These are phyloP conservation scores for Cucumis hystrix DNA, from an alignment of 306 rosid species.

Conservation along the genomic window DNA sequence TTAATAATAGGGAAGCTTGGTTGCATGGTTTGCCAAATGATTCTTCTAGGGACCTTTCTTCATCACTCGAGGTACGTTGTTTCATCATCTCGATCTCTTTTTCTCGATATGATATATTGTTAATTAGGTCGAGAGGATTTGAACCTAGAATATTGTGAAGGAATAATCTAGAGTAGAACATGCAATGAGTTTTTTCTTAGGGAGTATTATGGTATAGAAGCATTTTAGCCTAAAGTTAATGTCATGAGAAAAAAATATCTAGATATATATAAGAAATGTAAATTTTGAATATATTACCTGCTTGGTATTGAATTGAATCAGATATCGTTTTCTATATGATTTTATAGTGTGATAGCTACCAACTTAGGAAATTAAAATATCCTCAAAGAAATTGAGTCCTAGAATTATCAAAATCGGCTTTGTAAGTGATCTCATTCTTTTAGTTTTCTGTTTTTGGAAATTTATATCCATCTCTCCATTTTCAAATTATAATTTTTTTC, in stretches of 20 bases:
- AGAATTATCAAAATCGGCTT: background rate
- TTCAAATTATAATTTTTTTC: too few species aligned
- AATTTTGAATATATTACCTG: background rate
- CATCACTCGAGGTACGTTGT: conserved; percentile 46
- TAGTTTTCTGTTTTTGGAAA: too few species aligned
- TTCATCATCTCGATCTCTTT: background rate
- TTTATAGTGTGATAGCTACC: background rate
- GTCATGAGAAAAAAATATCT: background rate
- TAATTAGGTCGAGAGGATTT: background rate
- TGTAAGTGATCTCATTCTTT: background rate
- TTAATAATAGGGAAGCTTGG: conserved; percentile 56
- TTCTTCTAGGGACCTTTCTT: conserved; percentile 33
- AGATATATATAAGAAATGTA: background rate
- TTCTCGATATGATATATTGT: background rate
- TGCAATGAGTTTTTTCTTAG: background rate
- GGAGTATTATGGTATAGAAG: accelerated
- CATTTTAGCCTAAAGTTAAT: background rate
- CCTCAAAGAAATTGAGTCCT: background rate
- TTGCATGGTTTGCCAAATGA: conserved; percentile 52
- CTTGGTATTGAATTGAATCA: background rate
- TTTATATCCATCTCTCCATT: too few species aligned
- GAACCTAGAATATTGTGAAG: background rate
- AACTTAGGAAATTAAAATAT: background rate
- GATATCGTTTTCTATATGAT: background rate
- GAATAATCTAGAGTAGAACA: background rate